Evolutionary conservation across 1,284 basidiomycete genomes (phyloP), one percentile per base, ranked within the genome.

Genomic region (Inonotus obliquus): DNA sequence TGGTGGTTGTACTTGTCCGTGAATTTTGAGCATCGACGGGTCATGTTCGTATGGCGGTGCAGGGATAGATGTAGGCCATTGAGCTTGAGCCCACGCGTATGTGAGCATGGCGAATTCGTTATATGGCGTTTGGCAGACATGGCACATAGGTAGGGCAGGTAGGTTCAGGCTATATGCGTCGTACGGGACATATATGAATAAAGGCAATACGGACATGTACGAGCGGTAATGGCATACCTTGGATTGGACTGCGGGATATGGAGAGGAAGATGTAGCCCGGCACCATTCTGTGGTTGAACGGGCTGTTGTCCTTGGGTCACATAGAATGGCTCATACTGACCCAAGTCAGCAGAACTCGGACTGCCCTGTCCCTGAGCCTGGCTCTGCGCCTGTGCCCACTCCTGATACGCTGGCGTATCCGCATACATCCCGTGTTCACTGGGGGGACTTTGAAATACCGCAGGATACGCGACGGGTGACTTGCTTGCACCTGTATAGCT

Each of bases 121-220:
- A 35, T 59, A 59, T 14, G 57, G 57, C 13, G 57, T 59, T 7
- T 39, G 29, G 57, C 57, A 59, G 35, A 51, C 48, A 32, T 59
- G 57, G 35, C 57, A 59, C 10, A 52, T 32, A 21, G 49, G 57
- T 6, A 38, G 35, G 32, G 37, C 32, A 4, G 49, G 47, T 25
- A 27, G 29, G 23, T 11, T 27, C 32, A 59, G 37, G 13, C 57
- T 59, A 47, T 49, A 54, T 44, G 41, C 41, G 13, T 9, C 10
- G 29, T 14, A 54, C 7, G 17, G n/a, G n/a, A n/a, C n/a, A 54
- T 45, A 23, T 32, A 14, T 35, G 41, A 45, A 45, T 27, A 29
- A 27, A 41, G 21, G 25, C n/a, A 41, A 19, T 17, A 4, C 19
- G 39, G 32, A n/a, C 19, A 21, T 27, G 23, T 17, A 45, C 25